Evolutionary conservation across 306 rosid species (phyloP).

Genomic region (Bauhinia variegata): DNA sequence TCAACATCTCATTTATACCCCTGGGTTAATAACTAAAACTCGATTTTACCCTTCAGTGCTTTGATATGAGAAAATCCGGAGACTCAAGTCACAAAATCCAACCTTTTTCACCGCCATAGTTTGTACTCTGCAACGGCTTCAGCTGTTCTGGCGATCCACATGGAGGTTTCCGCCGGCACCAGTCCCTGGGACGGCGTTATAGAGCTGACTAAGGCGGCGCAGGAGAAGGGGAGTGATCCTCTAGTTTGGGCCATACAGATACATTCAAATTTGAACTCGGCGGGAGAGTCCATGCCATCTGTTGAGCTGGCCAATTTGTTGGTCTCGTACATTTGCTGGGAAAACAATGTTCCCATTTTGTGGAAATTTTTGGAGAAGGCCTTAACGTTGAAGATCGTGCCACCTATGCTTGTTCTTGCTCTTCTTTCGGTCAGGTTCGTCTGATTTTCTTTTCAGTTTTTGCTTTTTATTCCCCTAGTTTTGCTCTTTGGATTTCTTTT

Average conservation of each 20-base stretch:
- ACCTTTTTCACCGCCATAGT: not conserved
- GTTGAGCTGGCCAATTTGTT: conserved; percentile 67
- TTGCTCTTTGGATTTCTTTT: not conserved
- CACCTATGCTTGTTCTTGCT: conserved; percentile 85
- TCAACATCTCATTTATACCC: no score
- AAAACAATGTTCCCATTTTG: conserved; percentile 77
- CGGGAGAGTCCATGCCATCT: conserved; percentile 79
- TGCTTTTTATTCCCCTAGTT: not conserved
- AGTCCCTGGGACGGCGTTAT: conserved; percentile 60
- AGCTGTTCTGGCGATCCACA: conserved; percentile 41
- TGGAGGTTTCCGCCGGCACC: conserved; percentile 46
- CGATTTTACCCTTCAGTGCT: no score
- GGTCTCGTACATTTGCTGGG: conserved; percentile 92
- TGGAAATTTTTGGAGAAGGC: conserved; percentile 98
- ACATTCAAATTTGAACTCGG: conserved; percentile 70
- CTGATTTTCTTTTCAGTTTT: not conserved
- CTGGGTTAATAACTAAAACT: no score
- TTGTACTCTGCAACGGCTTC: not conserved
- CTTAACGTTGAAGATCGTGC: conserved; percentile 63
- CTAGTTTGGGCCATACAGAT: conserved; percentile 80
- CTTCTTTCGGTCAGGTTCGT: conserved; percentile 73
- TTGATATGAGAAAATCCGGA: no score
- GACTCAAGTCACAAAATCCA: no score
- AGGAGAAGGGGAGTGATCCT: conserved; percentile 81
- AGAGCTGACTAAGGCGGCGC: conserved; percentile 74